These are phyloP conservation scores for Punctularia strigosozonata DNA, from an alignment of 768 basidiomycete genomes.

Conservation along the genomic window DNA sequence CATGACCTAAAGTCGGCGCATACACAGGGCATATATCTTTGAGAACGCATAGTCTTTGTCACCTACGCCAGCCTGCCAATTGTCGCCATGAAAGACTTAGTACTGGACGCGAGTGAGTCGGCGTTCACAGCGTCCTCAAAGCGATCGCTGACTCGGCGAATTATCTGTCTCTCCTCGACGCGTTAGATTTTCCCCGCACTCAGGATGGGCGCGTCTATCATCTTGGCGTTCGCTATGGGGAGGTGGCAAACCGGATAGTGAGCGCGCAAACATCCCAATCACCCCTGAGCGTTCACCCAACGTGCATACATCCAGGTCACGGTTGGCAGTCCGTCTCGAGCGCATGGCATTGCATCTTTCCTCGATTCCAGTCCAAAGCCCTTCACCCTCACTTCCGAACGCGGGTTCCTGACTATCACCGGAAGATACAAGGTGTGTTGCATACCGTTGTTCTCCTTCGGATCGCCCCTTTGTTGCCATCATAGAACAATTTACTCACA, in stretches of 20 bases:
- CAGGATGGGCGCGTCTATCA: conserved; percentile 69
- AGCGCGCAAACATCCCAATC: conserved; percentile 10
- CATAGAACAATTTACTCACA: conserved; percentile 53
- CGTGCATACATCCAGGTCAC: too few relatives aligned
- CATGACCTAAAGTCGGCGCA: too few relatives aligned
- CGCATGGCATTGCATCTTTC: conserved; percentile 41
- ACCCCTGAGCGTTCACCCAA: too few relatives aligned
- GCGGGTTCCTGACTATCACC: conserved; percentile 48
- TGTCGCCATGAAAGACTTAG: conserved; percentile 55
- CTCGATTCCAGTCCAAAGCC: conserved; percentile 49
- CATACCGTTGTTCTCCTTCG: too few relatives aligned
- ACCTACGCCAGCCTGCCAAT: too few relatives aligned
- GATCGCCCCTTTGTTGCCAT: too few relatives aligned
- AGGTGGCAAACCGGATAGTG: conserved; percentile 76
- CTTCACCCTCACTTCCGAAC: conserved; percentile 57
- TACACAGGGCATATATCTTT: too few relatives aligned
- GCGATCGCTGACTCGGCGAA: not conserved
- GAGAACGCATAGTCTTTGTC: too few relatives aligned
- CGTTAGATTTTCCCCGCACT: conserved; percentile 66
- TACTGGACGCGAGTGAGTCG: conserved; percentile 60
- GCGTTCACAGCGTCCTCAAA: not conserved
- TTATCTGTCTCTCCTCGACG: not conserved
- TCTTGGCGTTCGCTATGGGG: conserved; percentile 60
- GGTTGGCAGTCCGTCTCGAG: conserved; percentile 63
- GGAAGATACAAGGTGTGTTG: conserved; percentile 26